A percentile compares a stretch with the other conserved stretches of the same genome.
Evolutionary conservation across 768 basidiomycete species (phyloP).

Genomic region (Kwoniella sp.): DNA sequence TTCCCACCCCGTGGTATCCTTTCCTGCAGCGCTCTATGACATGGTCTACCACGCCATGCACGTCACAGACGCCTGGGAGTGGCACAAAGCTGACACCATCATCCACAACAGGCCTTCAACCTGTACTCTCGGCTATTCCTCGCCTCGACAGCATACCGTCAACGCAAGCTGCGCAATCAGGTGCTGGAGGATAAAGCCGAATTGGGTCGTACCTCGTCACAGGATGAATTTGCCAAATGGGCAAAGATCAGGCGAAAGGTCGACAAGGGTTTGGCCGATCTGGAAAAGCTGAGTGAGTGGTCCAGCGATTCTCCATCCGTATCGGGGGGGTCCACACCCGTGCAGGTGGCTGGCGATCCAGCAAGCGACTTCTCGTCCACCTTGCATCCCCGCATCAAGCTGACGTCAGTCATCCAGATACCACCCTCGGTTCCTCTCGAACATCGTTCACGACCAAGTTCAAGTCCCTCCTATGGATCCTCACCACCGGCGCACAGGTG

Average conservation of each 20-base stretch:
- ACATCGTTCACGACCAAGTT: conserved; percentile 67
- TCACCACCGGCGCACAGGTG: conserved; percentile 84
- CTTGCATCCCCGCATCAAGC: too few species aligned
- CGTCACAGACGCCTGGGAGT: not conserved
- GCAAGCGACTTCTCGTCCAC: too few species aligned
- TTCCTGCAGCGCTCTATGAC: not conserved
- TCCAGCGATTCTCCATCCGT: too few species aligned
- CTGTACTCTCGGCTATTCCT: conserved; percentile 67
- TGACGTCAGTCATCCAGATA: conserved; percentile 57
- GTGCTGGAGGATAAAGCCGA: conserved; percentile 77
- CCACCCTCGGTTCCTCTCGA: conserved; percentile 61
- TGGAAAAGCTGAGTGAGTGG: conserved; percentile 79
- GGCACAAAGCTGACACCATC: not conserved
- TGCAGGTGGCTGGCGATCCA: too few species aligned
- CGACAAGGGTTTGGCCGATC: conserved; percentile 83
- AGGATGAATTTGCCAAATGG: conserved; percentile 99
- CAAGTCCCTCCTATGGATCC: conserved; percentile 67
- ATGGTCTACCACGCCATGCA: too few species aligned
- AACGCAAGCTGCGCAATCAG: conserved; percentile 70
- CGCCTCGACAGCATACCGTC: conserved; percentile 57
- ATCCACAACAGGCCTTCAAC: conserved; percentile 65
- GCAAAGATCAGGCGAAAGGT: conserved; percentile 83
- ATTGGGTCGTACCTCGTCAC: conserved; percentile 81
- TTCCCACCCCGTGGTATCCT: too few species aligned
- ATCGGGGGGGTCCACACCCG: too few species aligned